phyloP scores from a whole-genome alignment of 768 basidiomycete species.

The Auriscalpium orientale region DNA sequence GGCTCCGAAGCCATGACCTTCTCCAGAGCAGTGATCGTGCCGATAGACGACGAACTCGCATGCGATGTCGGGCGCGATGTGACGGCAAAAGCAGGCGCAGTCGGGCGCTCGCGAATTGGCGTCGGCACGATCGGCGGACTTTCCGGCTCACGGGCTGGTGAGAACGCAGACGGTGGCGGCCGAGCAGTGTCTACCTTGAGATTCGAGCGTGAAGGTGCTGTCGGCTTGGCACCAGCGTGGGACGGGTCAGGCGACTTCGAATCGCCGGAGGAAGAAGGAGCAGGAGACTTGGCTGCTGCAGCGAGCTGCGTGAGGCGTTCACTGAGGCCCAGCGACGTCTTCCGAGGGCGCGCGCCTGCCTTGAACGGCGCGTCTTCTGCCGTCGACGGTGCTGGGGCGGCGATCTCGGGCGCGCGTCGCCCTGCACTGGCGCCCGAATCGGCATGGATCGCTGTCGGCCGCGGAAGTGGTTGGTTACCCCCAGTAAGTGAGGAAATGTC shows the following conservation, averaged over 20 bases:
- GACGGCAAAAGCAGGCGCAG: slow-evolving; percentile 27
- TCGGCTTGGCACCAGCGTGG: background rate
- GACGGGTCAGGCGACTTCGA: background rate
- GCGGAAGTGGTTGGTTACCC: background rate
- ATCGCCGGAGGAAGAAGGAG: background rate
- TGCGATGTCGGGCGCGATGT: slow-evolving; percentile 27
- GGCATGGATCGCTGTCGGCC: background rate
- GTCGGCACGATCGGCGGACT: slow-evolving; percentile 24
- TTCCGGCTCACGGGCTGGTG: slow-evolving; percentile 9
- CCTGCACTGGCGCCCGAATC: background rate
- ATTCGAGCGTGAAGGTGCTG: slow-evolving; percentile 4
- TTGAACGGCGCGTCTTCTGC: background rate
- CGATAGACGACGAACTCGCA: slow-evolving; percentile 1
- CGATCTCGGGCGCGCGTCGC: background rate
- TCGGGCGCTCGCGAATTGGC: slow-evolving; percentile 24
- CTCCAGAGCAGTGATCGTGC: slow-evolving; percentile 2
- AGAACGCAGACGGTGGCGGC: slow-evolving; percentile 15
- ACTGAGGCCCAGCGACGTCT: slow-evolving; percentile 9
- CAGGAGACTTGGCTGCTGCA: slow-evolving; percentile 6
- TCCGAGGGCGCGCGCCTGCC: slow-evolving; percentile 1
- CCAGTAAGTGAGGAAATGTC: slow-evolving; percentile 21
- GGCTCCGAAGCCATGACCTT: background rate
- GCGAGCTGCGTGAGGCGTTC: slow-evolving; percentile 11
- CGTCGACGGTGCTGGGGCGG: background rate
- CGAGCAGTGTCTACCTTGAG: slow-evolving; percentile 9